Base-by-base conservation (phyloP, 768 basidiomycete species). In the Tephrocybe sp. region DNA sequence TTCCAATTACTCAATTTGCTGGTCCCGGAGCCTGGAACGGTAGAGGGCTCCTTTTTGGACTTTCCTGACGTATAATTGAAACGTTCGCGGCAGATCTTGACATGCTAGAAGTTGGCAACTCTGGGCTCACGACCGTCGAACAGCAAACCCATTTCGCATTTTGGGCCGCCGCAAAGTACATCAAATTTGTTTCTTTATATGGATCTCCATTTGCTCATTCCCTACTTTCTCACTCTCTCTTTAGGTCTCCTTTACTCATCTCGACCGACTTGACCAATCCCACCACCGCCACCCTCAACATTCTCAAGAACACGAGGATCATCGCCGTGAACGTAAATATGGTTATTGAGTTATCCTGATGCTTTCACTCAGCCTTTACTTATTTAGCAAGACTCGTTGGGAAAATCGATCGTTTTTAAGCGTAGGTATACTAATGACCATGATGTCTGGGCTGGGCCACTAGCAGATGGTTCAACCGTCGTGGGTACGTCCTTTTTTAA, bases 91-190 rank as follows among this genome's bases (percentile, higher is more conserved):
- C 50, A 69, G 79, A 82, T 58, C 64, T 80, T 18, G 79, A 80
- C 57, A 61, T 80, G 65, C 67, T 82, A 27, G 76, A 79, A 56
- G 77, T 80, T 16, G 77, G 78, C 5, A 78, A 79, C 49, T 40
- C 57, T 3, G 74, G 73, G 3, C 47, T 79, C 27, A 74, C 75
- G 0, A 50, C 53, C 11, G 64, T 61, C 2, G 75, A 78, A 42
- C 73, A 75, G 45, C 68, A 75, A 44, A 71, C 69, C 5, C 72
- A 81, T 50, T 78, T 80, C 38, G 71, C 73, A 1, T 75, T 80
- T 42, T 81, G 78, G 78, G 76, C 77, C 3, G 73, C 78, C 15
- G 69, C 68, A 8, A 80, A 80, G 70, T 73, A 34, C 23, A 60
- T 56, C 27, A 5, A 34, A 8, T 6, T 38, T 2, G 13, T 27